These are phyloP conservation scores for Exophiala dermatitidis DNA, from an alignment of 2,329 filamentous ascomycete species.

Conservation along the genomic window DNA sequence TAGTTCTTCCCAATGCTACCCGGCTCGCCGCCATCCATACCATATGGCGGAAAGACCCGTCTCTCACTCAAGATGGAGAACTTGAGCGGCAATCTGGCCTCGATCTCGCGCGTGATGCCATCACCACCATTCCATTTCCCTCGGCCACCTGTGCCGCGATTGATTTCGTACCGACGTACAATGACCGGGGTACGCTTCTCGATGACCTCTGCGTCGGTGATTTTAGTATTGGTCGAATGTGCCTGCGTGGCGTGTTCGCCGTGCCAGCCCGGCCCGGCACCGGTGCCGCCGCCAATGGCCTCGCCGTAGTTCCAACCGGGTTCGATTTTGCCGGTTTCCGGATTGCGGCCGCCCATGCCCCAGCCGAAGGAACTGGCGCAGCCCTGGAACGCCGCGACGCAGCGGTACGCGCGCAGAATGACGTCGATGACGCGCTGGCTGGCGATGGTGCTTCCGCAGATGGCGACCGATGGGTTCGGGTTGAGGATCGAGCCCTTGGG, in stretches of 20 bases:
- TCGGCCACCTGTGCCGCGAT: conserved; percentile 55
- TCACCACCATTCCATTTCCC: conserved; percentile 67
- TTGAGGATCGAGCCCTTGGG: conserved; percentile 28
- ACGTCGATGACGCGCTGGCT: conserved; percentile 30
- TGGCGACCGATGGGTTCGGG: conserved; percentile 14
- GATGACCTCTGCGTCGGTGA: conserved; percentile 73
- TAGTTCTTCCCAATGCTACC: conserved; percentile 16
- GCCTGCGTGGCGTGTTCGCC: conserved; percentile 71
- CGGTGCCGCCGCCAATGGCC: conserved; percentile 70
- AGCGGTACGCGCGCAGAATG: conserved; percentile 32
- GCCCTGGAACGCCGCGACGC: conserved; percentile 28
- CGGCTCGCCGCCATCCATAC: conserved; percentile 26
- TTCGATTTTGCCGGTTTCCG: background rate
- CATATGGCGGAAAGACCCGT: conserved; percentile 26
- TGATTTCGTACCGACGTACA: conserved; percentile 60
- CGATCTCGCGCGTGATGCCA: conserved; percentile 70
- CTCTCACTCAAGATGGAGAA: conserved; percentile 39
- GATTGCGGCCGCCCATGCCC: conserved; percentile 20
- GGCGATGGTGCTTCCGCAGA: conserved; percentile 26
- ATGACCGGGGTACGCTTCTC: conserved; percentile 70
- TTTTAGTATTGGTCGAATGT: conserved; percentile 81
- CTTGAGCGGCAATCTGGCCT: conserved; percentile 70
- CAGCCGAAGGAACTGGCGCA: conserved; percentile 30
- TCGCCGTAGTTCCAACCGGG: conserved; percentile 68
- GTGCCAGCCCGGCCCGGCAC: conserved; percentile 65